Evolutionary conservation across 768 basidiomycete genomes (phyloP), one percentile per base, ranked within the genome.

Genomic region (Baorangia bicolor): DNA sequence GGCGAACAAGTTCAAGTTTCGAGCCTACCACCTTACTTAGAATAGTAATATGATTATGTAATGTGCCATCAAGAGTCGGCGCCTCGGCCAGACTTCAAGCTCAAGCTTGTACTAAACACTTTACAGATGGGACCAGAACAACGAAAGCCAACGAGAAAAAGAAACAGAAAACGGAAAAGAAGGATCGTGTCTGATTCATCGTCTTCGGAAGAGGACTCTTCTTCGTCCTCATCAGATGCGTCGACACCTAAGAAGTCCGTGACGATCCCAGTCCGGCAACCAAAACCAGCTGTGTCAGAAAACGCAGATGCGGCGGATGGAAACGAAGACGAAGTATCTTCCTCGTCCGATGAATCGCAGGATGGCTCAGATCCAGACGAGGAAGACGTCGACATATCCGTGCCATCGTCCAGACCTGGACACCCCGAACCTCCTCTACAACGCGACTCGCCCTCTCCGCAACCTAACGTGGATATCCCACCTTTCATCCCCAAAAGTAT

Each of bases 141-240:
- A 56, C 67, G 28, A 10, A 67, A 74, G 48, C 61, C 31, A 46
- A 62, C 77, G 18, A 74, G 78, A 61, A 82, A 79, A 68, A 69
- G 81, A 46, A 76, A 70, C 33, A 75, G 82, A 57, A 84, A 85
- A 64, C 74, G 82, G 18, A 83, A 83, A 59, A 75, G 81, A 75
- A 77, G 81, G 49, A 73, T 78, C 11, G 73, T 65, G 0, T 80
- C 76, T 0, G 72, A 76, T 10, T 73, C 74, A 2, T 76, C 75
- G 2, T 78, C 77, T 23, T 81, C 78, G 11, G 77, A 76, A 21
- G 60, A 62, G 1, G 51, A 56, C 25, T 51, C 63, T 8, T 66
- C 71, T 13, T 61, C 59, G 8, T 61, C 66, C 25, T 61, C 60
- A n/a, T 60, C 61, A 12, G 57, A 59, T 16, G 43, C 42, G 14